Evolutionary conservation across 805 yeast species (phyloP), one percentile per base, ranked within the genome.

Genomic region (Saccharomycopsis sp.): DNA sequence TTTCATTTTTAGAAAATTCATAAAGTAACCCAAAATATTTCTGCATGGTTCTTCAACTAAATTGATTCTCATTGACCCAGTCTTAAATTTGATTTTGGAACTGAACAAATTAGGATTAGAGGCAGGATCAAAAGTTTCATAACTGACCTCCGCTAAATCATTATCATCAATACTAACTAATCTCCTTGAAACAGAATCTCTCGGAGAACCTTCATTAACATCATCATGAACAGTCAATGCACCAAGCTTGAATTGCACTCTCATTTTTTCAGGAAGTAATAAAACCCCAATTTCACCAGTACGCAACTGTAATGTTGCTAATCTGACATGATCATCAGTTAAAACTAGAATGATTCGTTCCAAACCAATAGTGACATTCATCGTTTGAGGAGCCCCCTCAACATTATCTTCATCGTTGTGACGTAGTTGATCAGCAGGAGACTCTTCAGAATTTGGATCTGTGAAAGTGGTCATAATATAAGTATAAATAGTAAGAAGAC

Each of bases 391-490:
- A 0, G 87, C 70, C 13, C 69, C 66, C 10, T 69, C 75, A 19
- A 60, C 63, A 45, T 71, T 72, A 28, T 68, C 61, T n/a, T 67
- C 73, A 47, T 71, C 71, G 51, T 79, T 79, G 51, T 81, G 88
- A 41, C 79, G 74, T 44, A 81, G 63, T 23, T 66, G 75, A 60
- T 79, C 88, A 0, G 87, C 79, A 1, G 85, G 83, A 1, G 76
- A 62, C 32, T 74, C 76, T 4, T 72, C 73, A 1, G 81, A 78
- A 46, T 74, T 70, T 0, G 95, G 95, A 57, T 79, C 79, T 0
- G 96, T 81, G 56, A 92, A 92, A 0, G 97, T 92, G 34, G 86
- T 82, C 52, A 88, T 63, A 2, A 82, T 66, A 56, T 79, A 92
- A 56, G 87, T 89, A 48, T 89, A 60, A 12, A 92, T 62, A 1